phyloP scores from a whole-genome alignment of 2,329 filamentous ascomycete genomes.

The Cytospora chrysosperma region DNA sequence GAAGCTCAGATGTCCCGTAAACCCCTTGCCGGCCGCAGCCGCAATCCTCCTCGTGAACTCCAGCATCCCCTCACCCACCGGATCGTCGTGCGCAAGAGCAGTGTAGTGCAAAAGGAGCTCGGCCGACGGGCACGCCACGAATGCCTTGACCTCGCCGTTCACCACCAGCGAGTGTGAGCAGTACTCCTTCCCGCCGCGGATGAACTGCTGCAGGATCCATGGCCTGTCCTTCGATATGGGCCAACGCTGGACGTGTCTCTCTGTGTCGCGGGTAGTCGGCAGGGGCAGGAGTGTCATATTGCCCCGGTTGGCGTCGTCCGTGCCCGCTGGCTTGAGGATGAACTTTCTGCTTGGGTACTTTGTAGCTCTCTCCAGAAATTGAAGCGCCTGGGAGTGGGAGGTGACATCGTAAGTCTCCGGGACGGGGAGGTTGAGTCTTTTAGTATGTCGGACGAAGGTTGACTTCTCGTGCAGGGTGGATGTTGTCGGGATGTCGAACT shows the following conservation, averaged over 20 bases:
- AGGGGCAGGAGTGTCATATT: constrained; percentile 67
- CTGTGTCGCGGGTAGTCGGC: constrained; percentile 50
- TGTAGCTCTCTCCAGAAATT: constrained; percentile 44
- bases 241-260: constrained; percentile 52
- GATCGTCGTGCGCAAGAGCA: constrained; percentile 53
- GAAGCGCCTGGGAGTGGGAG: constrained; percentile 51
- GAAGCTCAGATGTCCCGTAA: constrained; percentile 72
- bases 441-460: constrained; percentile 60
- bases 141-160: constrained; percentile 62
- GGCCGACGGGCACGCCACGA: constrained; percentile 64
- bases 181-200: constrained; percentile 60
- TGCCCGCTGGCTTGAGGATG: constrained; percentile 64
- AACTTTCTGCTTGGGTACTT: constrained; percentile 43
- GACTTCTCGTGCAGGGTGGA: constrained; percentile 63
- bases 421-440: constrained; percentile 51
- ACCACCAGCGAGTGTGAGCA: constrained; percentile 71
- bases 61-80: constrained; percentile 59
- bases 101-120: constrained; percentile 67
- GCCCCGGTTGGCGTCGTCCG: constrained; percentile 58
- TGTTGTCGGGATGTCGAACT: constrained; percentile 58
- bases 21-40: constrained; percentile 33
- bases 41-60: constrained; percentile 62
- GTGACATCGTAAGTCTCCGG: constrained; percentile 55
- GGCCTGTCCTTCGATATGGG: constrained; percentile 53
- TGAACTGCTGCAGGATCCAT: constrained; percentile 70